Evolutionary conservation across 2,329 filamentous ascomycete species (phyloP), one percentile per base, ranked within the genome.

Genomic region (Dendryphion nanum): DNA sequence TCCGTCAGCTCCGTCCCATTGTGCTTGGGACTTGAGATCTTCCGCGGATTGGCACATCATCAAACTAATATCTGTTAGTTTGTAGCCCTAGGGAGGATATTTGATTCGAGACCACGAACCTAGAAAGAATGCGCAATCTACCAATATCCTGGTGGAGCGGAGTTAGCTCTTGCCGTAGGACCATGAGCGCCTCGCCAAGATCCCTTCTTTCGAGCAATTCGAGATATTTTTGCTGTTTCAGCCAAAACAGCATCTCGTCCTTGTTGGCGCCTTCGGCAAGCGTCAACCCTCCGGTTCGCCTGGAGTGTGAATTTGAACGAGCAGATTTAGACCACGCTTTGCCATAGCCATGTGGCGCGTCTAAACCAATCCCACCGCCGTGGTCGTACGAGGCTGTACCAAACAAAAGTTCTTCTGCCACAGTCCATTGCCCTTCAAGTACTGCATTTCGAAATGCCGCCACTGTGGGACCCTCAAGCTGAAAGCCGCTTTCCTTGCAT

Each of bases 211-310:
- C 90, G 30, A 98, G 71, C 6, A 95, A 72, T 69, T 98, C 93
- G 19, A 98, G 73, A 55, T 91, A 98, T 64, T 97, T 97, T 63
- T 98, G 93, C 61, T 95, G 86, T 47, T 91, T 79, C 55, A 98
- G 74, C 73, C 83, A 83, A 64, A 97, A 96, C 32, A 84, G 78
- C 85, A 98, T 91, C 36, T 85, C 75, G 50, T 84, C 81, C 40
- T 78, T 77, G 54, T 95, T 85, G 5, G 88, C 85, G 17, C 81
- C 83, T 30, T 86, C 79, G 13, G 84, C 80, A 37, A 97, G 75
- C 13, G 88, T 79, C 38, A 98, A 71, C 2, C 84, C 87, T 29
- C 56, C 49, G 2, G 53, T 49, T 45, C 58, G 55, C 48, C 79
- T 64, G 30, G 51, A 48, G 23, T 44, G 47, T 6, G 57, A 46